Evolutionary conservation across 768 basidiomycete genomes (phyloP).

Genomic region (Pholiota microspora): DNA sequence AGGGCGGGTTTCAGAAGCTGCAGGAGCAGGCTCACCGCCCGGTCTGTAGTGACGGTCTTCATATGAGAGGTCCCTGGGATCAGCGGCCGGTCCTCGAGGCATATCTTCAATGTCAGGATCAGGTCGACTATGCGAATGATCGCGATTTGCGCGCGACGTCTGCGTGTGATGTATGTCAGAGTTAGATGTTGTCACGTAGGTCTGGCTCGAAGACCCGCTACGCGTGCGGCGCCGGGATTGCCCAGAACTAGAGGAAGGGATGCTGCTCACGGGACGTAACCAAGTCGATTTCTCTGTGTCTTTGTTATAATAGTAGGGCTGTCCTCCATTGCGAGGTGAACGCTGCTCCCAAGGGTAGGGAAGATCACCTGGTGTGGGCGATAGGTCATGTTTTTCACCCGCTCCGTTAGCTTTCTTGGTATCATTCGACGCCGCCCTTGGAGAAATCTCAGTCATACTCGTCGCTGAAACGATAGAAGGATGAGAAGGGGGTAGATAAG

Average conservation of each 20-base stretch:
- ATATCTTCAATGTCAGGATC: constrained; percentile 13
- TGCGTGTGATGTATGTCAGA: constrained; percentile 32
- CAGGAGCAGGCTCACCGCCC: constrained; percentile 23
- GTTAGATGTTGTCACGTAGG: constrained; percentile 18
- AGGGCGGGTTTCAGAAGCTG: constrained; percentile 2
- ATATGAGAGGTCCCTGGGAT: constrained; percentile 39
- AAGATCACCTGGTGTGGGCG: constrained; percentile 29
- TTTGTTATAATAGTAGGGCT: constrained; percentile 56
- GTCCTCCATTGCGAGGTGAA: constrained; percentile 43
- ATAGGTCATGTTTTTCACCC: constrained; percentile 24
- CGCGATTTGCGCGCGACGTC: constrained; percentile 20
- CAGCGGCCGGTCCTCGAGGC: constrained; percentile 7
- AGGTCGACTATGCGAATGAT: constrained; percentile 17
- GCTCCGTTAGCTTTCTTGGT: constrained; percentile 34
- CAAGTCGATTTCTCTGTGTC: constrained; percentile 58
- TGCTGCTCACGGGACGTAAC: constrained; percentile 44
- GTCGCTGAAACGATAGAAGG: constrained; percentile 60
- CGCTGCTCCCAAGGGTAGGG: constrained; percentile 65
- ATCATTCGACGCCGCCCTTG: constrained; percentile 30
- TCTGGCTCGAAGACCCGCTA: constrained; percentile 23
- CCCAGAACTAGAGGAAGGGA: constrained; percentile 23
- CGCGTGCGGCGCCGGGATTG: constrained; percentile 24
- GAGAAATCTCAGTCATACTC: constrained; percentile 50
- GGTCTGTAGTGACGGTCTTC: constrained; percentile 70
- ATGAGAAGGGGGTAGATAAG: constrained; percentile 54